phyloP scores from a whole-genome alignment of 768 basidiomycete species.

The Boletus vinaceobasis region DNA sequence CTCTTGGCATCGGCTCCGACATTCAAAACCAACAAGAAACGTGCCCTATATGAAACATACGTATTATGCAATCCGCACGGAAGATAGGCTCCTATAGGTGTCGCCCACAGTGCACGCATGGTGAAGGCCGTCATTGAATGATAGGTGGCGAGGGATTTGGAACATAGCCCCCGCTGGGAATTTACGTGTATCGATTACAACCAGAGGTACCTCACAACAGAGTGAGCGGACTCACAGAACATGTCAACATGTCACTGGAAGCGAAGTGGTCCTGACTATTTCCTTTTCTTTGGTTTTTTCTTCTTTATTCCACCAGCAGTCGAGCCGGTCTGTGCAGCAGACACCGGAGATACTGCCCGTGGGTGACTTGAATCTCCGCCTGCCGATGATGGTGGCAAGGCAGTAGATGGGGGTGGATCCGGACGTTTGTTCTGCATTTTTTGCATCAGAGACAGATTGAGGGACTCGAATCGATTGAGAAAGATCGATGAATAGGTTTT shows the following conservation, averaged over 20 bases:
- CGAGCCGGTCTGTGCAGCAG: slow-evolving; percentile 31
- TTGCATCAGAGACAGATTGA: slow-evolving; percentile 82
- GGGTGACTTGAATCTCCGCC: slow-evolving; percentile 24
- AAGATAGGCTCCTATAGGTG: background rate
- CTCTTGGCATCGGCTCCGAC: background rate
- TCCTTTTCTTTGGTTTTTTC: slow-evolving; percentile 83
- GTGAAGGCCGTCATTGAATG: slow-evolving; percentile 7
- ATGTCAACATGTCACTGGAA: slow-evolving; percentile 2
- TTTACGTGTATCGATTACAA: slow-evolving; percentile 5
- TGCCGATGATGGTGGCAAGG: slow-evolving; percentile 16
- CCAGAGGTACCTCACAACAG: background rate
- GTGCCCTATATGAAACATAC: background rate
- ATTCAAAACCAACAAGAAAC: slow-evolving; percentile 1
- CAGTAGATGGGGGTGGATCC: slow-evolving; percentile 27
- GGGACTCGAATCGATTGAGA: slow-evolving; percentile 92
- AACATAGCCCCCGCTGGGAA: background rate
- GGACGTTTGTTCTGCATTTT: slow-evolving; percentile 74
- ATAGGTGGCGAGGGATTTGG: background rate
- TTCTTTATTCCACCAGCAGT: slow-evolving; percentile 70
- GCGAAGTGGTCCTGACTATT: slow-evolving; percentile 34
- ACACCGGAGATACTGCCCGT: slow-evolving; percentile 33
- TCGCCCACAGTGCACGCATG: background rate
- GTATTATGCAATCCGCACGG: background rate
- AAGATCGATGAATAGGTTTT: slow-evolving; percentile 93
- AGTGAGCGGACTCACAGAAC: slow-evolving; percentile 11